Evolutionary conservation across 2,329 filamentous ascomycete genomes (phyloP).

Genomic region (Myriosclerotinia curreyana): DNA sequence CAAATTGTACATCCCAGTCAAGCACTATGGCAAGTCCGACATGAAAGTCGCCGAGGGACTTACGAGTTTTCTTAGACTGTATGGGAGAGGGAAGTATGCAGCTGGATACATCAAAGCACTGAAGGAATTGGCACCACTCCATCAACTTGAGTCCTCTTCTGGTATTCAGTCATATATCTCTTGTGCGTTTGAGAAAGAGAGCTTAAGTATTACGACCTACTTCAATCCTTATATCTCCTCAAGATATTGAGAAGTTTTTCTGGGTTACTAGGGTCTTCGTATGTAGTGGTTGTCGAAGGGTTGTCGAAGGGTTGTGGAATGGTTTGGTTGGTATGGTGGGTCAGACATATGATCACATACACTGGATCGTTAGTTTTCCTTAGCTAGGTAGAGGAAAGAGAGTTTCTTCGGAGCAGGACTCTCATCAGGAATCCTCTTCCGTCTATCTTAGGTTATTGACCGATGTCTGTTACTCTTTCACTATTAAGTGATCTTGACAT

Average conservation of each 20-base stretch:
- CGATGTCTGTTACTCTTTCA: not conserved
- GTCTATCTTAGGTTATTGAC: not conserved
- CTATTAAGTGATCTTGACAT: not conserved
- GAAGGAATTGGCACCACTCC: not conserved
- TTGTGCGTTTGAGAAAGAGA: conserved; percentile 2
- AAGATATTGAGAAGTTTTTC: not conserved
- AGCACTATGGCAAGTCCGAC: conserved; percentile 4
- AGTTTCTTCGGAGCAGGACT: not conserved
- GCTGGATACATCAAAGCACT: not conserved
- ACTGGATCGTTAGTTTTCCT: not conserved
- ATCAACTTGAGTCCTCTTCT: conserved; percentile 12
- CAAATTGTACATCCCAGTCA: conserved; percentile 8
- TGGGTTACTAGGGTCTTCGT: too few species aligned
- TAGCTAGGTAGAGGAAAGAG: not conserved
- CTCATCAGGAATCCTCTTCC: not conserved
- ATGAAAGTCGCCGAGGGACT: conserved; percentile 1
- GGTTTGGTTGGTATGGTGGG: too few species aligned
- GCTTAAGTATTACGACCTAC: conserved; percentile 2
- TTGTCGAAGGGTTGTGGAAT: too few species aligned
- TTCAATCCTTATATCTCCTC: conserved; percentile 1
- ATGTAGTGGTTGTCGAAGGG: too few species aligned
- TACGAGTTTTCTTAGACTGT: not conserved
- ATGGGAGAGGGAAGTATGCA: not conserved
- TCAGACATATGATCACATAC: not conserved
- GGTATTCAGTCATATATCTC: conserved; percentile 6